Evolutionary conservation across 139 green algal genomes (phyloP).

Genomic region (Pycnococcus provasolii): DNA sequence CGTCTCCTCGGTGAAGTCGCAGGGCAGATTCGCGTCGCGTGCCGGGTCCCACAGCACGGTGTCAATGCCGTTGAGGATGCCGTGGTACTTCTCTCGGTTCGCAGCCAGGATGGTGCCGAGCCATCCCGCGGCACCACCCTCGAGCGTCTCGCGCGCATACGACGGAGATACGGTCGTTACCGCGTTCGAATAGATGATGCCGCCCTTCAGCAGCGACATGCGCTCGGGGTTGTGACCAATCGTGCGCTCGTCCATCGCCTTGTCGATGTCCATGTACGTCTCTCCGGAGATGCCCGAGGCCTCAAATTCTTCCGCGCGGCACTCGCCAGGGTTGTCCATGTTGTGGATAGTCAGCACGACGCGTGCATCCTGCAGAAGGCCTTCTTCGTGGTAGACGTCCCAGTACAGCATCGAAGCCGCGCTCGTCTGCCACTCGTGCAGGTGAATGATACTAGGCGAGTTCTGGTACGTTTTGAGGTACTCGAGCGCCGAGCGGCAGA

Average conservation of each 20-base stretch:
- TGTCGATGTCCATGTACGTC: slow-evolving; percentile 56
- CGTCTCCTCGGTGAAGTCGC: slow-evolving; percentile 46
- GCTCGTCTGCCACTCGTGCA: slow-evolving; percentile 83
- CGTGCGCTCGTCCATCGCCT: slow-evolving; percentile 88
- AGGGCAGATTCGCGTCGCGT: slow-evolving; percentile 58
- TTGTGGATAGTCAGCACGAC: slow-evolving; percentile 75
- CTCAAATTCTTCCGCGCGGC: slow-evolving; percentile 72
- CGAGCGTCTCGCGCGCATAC: slow-evolving; percentile 73
- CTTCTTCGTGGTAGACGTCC: slow-evolving; percentile 52
- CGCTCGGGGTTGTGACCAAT: slow-evolving; percentile 95
- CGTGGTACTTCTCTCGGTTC: slow-evolving; percentile 53
- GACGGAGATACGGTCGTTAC: slow-evolving; percentile 80
- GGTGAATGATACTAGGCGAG: slow-evolving; percentile 59
- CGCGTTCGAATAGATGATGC: slow-evolving; percentile 78
- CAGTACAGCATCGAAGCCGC: slow-evolving; percentile 42
- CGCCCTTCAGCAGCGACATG: slow-evolving; percentile 86
- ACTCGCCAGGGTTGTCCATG: slow-evolving; percentile 76
- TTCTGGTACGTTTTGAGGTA: slow-evolving; percentile 35
- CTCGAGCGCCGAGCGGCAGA: slow-evolving; percentile 77
- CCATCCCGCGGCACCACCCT: slow-evolving; percentile 55
- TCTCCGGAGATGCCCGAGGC: slow-evolving; percentile 63
- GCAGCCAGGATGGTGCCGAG: slow-evolving; percentile 54
- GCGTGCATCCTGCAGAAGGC: slow-evolving; percentile 25
- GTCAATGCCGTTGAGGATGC: slow-evolving; percentile 94
- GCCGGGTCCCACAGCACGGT: slow-evolving; percentile 64